Base-by-base conservation (phyloP, 495 filamentous ascomycete genomes). In the Talaromyces adpressus region DNA sequence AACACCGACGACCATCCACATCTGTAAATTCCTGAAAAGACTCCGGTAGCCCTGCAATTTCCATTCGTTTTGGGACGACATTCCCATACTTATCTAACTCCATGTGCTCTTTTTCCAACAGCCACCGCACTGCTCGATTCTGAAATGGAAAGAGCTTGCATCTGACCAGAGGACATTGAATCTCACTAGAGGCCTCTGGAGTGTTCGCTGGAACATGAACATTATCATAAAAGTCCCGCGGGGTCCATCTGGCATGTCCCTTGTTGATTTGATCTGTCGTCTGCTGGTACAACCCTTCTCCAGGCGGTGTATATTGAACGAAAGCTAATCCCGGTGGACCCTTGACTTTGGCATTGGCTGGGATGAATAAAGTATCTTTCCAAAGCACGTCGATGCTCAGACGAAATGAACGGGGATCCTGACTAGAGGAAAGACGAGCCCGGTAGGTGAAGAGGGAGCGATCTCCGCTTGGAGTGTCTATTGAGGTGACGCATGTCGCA, bases 61-160 rank as follows among this genome's bases (percentile, higher is more conserved):
- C 32, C 12, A 64, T 62, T 29, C 63, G 49, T 0, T 65, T 52
- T 6, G 72, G 67, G 12, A 67, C 18, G 2, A 75, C 57, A 45
- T 62, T 68, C n/a, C 75, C 77, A 62, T 76, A 57, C 7, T 69
- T 61, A 23, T 71, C 64, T 16, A 80, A 68, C 9, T 73, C 67
- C 65, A 81, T 71, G 7, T 83, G 79, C 67, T 92, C 90, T 67
- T 84, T 79, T 59, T 69, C 65, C 32, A 92, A 64, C 64, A 93
- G 75, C 89, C 89, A 93, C 52, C 80, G 72, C 4, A 92, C 81
- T n/a, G 89, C 82, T 65, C 89, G 78, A 63, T 81, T 79, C 68
- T 93, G 89, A 66, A 91, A 93, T 0, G 89, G 87, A 68, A 87
- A 89, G 4, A 92, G 75, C 29, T 81, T 68, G 63, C 79, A 86